Base-by-base conservation (phyloP, 2,329 filamentous ascomycete species). In the Cadophora sp. region DNA sequence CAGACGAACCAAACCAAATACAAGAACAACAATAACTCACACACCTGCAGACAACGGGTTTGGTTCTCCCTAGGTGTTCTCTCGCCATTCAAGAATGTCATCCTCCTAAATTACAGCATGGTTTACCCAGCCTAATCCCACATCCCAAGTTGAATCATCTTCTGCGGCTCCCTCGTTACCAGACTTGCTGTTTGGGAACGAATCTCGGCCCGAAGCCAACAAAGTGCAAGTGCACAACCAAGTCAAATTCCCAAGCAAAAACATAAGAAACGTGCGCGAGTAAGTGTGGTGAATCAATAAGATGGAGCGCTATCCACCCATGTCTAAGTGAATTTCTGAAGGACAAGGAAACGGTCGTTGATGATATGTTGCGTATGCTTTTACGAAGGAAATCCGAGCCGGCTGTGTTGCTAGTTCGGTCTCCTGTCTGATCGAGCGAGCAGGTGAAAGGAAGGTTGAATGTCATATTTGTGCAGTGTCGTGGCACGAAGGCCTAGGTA, bases 31-130 rank as follows among this genome's bases (percentile, higher is more conserved):
- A 43, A 50, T 22, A 34, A 65, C 40, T 51, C 63, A 58, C 37
- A 51, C 43, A 55, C 55, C 53, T 58, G 24, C 31, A 62, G 6
- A 27, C 46, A 40, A 46, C 22, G 27, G 40, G 5, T 48, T 29
- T 7, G 19, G 14, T 14, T 55, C 27, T 40, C 56, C 27, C 37
- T 48, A 63, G 56, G 22, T 63, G 34, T 34, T 2, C 7, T 43
- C 37, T 43, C 53, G 61, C 50, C 65, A 60, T 56, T 69, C 67
- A 53, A 64, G 53, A 53, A 62, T 51, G 62, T 37, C 24, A 27
- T 40, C 58, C 64, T 60, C 69, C 66, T 73, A 73, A 72, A 73
- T 73, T 73, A 73, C 72, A 73, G 67, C 72, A 72, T 70, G 66
- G 71, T 65, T 34, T 8, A 19, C 53, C 64, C 62, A 58, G 51